Conservation (phyloP, 805 yeast species). For the Clavispora santaluciae region DNA sequence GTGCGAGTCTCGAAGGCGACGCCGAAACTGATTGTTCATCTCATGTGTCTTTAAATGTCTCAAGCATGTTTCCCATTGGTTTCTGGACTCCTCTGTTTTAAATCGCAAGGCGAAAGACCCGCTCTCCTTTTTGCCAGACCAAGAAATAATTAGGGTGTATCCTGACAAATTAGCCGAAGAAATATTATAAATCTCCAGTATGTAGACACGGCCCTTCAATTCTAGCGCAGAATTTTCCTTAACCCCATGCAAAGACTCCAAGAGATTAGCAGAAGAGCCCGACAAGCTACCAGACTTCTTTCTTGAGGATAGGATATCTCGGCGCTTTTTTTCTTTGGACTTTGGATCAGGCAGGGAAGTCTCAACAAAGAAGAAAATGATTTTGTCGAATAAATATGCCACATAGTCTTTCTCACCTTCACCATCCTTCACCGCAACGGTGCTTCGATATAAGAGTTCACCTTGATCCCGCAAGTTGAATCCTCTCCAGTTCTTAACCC, state of each 20-base stretch:
- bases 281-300: constrained; percentile 45
- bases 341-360: constrained; percentile 19
- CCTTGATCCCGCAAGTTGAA: constrained; percentile 78
- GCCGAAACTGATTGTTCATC: constrained; percentile 35
- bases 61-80: constrained; percentile 75
- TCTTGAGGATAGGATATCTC: constrained; percentile 42
- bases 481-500: constrained; percentile 91
- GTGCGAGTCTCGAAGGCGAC: constrained; percentile 32
- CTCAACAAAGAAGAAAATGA: constrained; percentile 46
- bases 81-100: constrained; percentile 75
- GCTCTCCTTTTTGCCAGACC: constrained; percentile 84
- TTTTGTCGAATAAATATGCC: constrained; percentile 78
- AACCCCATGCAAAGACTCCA: constrained; percentile 30
- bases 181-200: constrained; percentile 53
- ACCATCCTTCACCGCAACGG: constrained; percentile 62
- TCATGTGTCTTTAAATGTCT: constrained; percentile 43
- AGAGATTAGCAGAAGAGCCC: constrained; percentile 33
- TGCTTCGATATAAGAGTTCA: constrained; percentile 70
- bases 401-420: constrained; percentile 81
- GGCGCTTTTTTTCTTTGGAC: constrained; percentile 29
- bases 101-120: constrained; percentile 82
- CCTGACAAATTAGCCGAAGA: constrained; percentile 38
- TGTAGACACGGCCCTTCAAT: constrained; percentile 77
- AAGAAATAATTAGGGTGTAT: constrained; percentile 59
- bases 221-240: constrained; percentile 37